Conservation (phyloP, 345 rosid genomes). For the Acer negundo region DNA sequence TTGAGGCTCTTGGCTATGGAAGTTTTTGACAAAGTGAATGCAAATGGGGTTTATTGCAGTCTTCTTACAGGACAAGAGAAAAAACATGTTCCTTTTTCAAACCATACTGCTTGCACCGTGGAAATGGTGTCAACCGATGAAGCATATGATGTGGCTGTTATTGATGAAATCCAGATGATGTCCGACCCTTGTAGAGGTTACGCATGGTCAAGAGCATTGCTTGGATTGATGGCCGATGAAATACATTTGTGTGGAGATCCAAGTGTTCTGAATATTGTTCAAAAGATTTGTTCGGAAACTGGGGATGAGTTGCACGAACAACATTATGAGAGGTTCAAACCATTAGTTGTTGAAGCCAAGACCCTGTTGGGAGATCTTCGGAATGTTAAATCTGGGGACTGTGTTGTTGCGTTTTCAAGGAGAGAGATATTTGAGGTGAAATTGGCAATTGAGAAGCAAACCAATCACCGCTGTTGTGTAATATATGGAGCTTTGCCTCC, state of each 20-base stretch:
- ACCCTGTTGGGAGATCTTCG: conserved; percentile 73
- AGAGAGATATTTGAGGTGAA: conserved; percentile 94
- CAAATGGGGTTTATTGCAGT: conserved; percentile 83
- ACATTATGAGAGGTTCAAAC: conserved; percentile 86
- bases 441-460: conserved; percentile 81
- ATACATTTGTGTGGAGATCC: conserved; percentile 97
- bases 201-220: conserved; percentile 93
- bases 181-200: conserved; percentile 73
- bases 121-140: conserved; percentile 89
- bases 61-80: conserved; percentile 93
- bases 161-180: conserved; percentile 96
- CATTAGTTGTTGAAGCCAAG: conserved; percentile 87
- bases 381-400: conserved; percentile 84
- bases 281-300: conserved; percentile 80
- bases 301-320: conserved; percentile 86
- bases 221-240: conserved; percentile 92
- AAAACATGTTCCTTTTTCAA: conserved; percentile 73
- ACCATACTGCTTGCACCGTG: conserved; percentile 86
- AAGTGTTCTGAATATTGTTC: conserved; percentile 75
- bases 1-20: conserved; percentile 97
- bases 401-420: conserved; percentile 90
- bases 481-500: conserved; percentile 97
- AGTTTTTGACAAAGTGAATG: conserved; percentile 96
- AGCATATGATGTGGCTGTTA: conserved; percentile 83
- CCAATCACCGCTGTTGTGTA: conserved; percentile 88